Conservation (phyloP, 352 stramenopile species). For the Phytopythium delawarense region DNA sequence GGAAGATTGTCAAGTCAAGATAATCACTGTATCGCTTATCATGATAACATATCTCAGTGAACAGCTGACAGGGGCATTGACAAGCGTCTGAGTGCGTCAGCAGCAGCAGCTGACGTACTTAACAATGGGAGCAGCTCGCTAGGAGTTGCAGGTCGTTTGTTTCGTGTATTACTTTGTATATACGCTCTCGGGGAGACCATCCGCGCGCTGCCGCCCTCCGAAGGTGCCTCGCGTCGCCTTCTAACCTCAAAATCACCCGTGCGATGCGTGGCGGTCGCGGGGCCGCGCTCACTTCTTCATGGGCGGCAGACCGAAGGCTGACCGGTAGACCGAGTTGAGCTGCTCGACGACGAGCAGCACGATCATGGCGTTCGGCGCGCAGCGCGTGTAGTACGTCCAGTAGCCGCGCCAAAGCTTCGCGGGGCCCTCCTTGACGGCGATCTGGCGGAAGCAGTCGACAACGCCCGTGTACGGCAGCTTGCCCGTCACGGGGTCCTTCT, state of each 20-base stretch:
- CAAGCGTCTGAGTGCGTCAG: neutral
- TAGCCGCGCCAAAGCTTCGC: conserved; percentile 97
- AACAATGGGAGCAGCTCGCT: neutral
- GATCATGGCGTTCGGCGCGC: conserved; percentile 99
- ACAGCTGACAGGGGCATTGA: neutral
- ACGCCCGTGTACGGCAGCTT: conserved; percentile 95
- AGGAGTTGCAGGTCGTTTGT: neutral
- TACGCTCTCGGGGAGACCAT: neutral
- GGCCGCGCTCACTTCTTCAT: conserved; percentile 12
- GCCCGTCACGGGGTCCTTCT: conserved; percentile 84
- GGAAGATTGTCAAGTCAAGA: neutral
- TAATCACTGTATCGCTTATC: neutral
- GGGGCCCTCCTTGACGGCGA: conserved; percentile 93
- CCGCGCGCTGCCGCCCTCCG: neutral
- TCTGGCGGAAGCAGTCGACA: conserved; percentile 94
- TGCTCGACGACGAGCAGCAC: conserved; percentile 98
- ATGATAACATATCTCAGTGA: neutral
- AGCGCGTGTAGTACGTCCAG: conserved; percentile 98
- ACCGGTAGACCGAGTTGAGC: conserved; percentile 87
- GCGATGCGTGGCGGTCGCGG: neutral
- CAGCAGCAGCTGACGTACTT: neutral
- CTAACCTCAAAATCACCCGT: conserved; percentile 1
- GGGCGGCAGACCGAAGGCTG: conserved; percentile 35
- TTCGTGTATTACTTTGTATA: conserved; percentile 4
- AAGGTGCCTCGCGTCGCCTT: neutral